Conservation (phyloP, 2,329 filamentous ascomycete species). For the Aureobasidium sp. region DNA sequence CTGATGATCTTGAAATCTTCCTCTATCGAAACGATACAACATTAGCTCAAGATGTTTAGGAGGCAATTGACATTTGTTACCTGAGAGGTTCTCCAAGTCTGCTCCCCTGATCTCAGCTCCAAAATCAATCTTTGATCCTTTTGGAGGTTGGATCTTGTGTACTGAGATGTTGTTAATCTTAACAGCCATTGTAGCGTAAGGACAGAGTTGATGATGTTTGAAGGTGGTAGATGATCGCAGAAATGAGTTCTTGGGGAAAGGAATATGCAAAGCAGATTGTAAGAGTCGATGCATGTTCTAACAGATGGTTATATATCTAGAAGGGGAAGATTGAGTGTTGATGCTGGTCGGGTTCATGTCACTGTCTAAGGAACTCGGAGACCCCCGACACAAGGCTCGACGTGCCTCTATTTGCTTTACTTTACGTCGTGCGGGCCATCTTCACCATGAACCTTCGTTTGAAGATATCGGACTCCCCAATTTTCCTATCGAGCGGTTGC, state of each 20-base stretch:
- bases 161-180: conserved; percentile 22
- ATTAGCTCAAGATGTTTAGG: not conserved
- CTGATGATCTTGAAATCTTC: conserved; percentile 56
- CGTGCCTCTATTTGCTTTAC: not conserved
- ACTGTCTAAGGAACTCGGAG: not conserved
- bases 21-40: conserved; percentile 34
- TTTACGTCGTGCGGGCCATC: not conserved
- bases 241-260: not conserved
- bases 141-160: conserved; percentile 19
- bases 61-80: not conserved
- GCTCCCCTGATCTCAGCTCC: conserved; percentile 24
- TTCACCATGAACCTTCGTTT: not conserved
- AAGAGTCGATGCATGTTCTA: not conserved
- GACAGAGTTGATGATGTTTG: not conserved
- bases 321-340: not conserved
- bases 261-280: not conserved
- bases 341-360: not conserved
- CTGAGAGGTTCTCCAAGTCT: conserved; percentile 22
- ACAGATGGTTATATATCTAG: not conserved
- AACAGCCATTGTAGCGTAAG: conserved; percentile 12
- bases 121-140: conserved; percentile 20
- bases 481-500: not conserved
- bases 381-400: not conserved
- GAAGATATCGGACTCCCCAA: not conserved
- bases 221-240: not conserved